These are phyloP conservation scores for Dendrobium huoshanense DNA, from an alignment of 106 monocot genomes.

Conservation along the genomic window DNA sequence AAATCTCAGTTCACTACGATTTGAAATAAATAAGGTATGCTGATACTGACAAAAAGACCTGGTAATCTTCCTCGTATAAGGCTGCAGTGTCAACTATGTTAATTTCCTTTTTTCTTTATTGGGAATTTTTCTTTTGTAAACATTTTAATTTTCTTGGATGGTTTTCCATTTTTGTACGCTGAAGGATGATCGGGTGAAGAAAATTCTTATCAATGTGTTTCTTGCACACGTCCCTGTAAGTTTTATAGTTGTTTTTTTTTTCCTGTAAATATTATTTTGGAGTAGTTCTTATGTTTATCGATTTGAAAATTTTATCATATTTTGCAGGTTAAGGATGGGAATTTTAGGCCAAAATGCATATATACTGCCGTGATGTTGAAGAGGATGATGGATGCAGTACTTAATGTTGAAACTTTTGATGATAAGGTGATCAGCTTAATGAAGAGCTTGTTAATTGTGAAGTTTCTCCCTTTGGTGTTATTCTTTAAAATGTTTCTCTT, in stretches of 20 bases:
- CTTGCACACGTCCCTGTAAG: slow-evolving; percentile 93
- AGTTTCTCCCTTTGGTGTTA: neutral
- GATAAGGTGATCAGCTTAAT: slow-evolving; percentile 50
- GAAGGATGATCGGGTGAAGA: slow-evolving; percentile 61
- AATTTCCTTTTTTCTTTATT: neutral
- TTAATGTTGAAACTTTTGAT: slow-evolving; percentile 85
- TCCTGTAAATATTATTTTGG: neutral
- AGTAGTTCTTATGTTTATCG: neutral
- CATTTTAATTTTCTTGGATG: neutral
- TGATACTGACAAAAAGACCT: neutral
- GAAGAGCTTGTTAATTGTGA: neutral
- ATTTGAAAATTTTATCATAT: neutral
- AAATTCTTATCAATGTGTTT: slow-evolving; percentile 80
- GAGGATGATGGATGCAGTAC: slow-evolving; percentile 93
- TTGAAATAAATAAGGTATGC: slow-evolving; percentile 36
- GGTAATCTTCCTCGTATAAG: neutral
- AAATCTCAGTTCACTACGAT: slow-evolving; percentile 17
- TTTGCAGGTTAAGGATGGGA: slow-evolving; percentile 45
- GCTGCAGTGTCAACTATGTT: neutral
- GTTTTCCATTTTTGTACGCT: slow-evolving; percentile 8
- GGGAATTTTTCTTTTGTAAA: neutral
- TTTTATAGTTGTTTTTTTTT: neutral
- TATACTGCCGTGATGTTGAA: slow-evolving; percentile 95
- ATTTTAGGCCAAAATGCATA: slow-evolving; percentile 80
- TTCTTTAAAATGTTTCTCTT: neutral